Base-by-base conservation (phyloP, 345 rosid species). In the Arabis hirsuta region DNA sequence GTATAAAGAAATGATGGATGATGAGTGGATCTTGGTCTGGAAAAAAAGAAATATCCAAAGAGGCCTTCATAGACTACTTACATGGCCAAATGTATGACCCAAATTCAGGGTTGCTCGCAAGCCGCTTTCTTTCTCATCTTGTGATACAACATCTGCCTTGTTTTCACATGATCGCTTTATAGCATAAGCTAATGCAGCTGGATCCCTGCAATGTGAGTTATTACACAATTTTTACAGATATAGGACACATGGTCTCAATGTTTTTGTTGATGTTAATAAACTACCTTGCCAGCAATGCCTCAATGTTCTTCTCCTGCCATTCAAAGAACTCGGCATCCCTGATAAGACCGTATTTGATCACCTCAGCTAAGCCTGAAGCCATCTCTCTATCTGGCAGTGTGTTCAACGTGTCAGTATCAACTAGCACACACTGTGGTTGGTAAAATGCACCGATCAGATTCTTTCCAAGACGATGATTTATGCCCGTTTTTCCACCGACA, bases 81-180 rank as follows among this genome's bases (percentile, higher is more conserved):
- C 99, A 85, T 92, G 99, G 76, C 98, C 99, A 85, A 95, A 91
- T 6, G 99, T 95, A 78, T 91, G 99, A 55, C 99, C 99, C 76
- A 95, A 79, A 78, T 95, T 96, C 72, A 96, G 70, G 39, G 99
- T 96, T 64, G 98, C 99, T 69, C 98, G 81, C 71, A 96, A 51
- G 76, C 98, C 96, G 69, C 97, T 81, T 82, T 96, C 99, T 76
- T 87, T 96, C 86, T 96, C 99, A 71, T 95, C 99, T 64, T 90
- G 85, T 66, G 99, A 95, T 38, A 95, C 98, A 70, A 95, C 96
- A 81, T 92, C 92, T 20, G 97, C 97, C 82, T 95, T 95, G 79
- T 91, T 95, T 81, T 95, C 97, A 75, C 99, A 95, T 5, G 99
- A 95, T 2, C 90, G 86, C 82, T 91, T 95, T 69, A 95, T 86